Base-by-base conservation (phyloP, 176 grass and related monocot species). In the Puccinellia tenuiflora region DNA sequence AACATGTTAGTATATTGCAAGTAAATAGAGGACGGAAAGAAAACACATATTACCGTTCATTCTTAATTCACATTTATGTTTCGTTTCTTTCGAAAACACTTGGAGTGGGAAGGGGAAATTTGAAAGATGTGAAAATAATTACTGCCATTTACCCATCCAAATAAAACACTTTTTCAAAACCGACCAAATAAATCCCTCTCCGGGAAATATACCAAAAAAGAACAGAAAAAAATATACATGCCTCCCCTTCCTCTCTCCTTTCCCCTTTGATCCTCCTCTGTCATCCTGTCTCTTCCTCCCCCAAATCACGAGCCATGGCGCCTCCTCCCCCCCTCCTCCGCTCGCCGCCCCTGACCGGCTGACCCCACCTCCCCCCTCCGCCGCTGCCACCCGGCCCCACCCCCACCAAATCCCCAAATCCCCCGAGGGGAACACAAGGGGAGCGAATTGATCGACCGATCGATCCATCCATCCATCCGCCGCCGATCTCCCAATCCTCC, bases 321-420 rank as follows among this genome's bases (percentile, higher is more conserved):
- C 63, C 77, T 22, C 77, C 83, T 78, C 55, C 83, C 55, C 64
- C 72, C 18, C 78, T 66, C 61, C 85, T 64, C 48, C 68, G 65
- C 25, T 76, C 89, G 40, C 70, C 76, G 81, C 61, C 50, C 55
- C 86, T 86, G 29, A 67, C 88, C 65, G 79, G 83, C 80, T 87
- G 78, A 86, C 42, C 83, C 79, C 54, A 72, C 73, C 53, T 16
- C 60, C 65, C 54, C 11, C 51, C 34, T 52, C 68, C 1, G 21
- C 68, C 74, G 39, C 51, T 61, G 71, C 33, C 62, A 7, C 10
- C 62, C 28, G 77, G 18, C 5, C 55, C 76, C 60, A 48, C 68
- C 73, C 24, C 53, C 53, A 30, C 91, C 81, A 30, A 84, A 87
- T 90, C 88, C 66, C 69, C 89, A 84, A 84, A 91, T 91, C 86